phyloP scores from a whole-genome alignment of 768 basidiomycete genomes.

The Bullera alba region DNA sequence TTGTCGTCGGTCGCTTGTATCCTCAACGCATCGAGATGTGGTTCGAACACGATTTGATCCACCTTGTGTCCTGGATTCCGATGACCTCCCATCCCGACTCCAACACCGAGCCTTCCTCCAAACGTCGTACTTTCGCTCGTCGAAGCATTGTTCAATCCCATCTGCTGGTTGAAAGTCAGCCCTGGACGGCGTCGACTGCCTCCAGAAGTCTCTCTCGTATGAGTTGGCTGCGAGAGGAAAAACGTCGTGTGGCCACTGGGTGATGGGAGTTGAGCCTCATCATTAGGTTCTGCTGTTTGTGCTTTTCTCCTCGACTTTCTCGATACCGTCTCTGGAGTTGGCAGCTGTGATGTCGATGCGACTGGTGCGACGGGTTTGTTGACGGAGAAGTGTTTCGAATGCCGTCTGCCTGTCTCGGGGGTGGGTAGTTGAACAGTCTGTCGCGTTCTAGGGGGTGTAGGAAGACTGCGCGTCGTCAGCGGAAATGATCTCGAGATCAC shows the following conservation, averaged over 20 bases:
- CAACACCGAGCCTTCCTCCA: slow-evolving; percentile 12
- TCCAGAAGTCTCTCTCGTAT: not conserved
- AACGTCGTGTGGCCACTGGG: slow-evolving; percentile 36
- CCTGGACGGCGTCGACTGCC: slow-evolving; percentile 25
- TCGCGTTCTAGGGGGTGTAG: slow-evolving; percentile 22
- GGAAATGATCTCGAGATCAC: not conserved
- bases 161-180: slow-evolving; percentile 37
- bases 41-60: slow-evolving; percentile 15
- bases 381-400: slow-evolving; percentile 14
- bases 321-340: slow-evolving; percentile 38
- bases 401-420: slow-evolving; percentile 25
- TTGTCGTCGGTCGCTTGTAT: slow-evolving; percentile 10
- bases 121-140: not conserved
- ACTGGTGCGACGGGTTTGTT: not conserved
- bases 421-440: slow-evolving; percentile 24
- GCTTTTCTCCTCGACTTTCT: slow-evolving; percentile 9
- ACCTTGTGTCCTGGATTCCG: slow-evolving; percentile 15
- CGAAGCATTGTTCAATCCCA: slow-evolving; percentile 20
- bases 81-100: slow-evolving; percentile 33
- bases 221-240: slow-evolving; percentile 20
- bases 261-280: slow-evolving; percentile 6
- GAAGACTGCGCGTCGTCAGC: slow-evolving; percentile 11
- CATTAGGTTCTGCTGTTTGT: not conserved
- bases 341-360: slow-evolving; percentile 11
- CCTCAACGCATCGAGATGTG: not conserved